Base-by-base conservation (phyloP, 2,329 filamentous ascomycete genomes). In the Aphanoascus verrucosus region DNA sequence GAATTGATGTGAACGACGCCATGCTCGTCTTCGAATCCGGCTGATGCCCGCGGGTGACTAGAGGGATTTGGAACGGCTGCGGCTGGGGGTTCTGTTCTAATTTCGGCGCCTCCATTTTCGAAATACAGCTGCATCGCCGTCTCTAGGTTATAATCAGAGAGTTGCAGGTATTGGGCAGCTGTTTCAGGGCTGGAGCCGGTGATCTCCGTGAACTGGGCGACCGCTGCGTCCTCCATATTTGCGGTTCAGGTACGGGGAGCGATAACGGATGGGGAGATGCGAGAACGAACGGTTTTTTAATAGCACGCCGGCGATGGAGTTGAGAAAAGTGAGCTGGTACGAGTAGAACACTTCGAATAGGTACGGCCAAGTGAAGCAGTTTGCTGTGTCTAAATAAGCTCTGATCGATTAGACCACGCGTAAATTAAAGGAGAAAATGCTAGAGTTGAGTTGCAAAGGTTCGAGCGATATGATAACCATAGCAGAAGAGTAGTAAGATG, bases 71-170 rank as follows among this genome's bases (percentile, higher is more conserved):
- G 58, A 17, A 68, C 61, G 9, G 70, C 58, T 40, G 69, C 59
- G 11, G 71, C 64, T 20, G 59, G 58, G 3, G 53, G 31, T 38
- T 62, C 67, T 53, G 54, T 52, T 60, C 80, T 65, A 43, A 75
- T 61, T 28, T 72, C 67, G 31, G 68, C 72, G 46, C 91, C 89
- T 42, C 86, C 87, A 66, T 86, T 93, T 65, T 94, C 88, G 69
- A 88, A 97, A 72, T 83, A 98, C 11, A 97, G 82, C 64, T 88
- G 82, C 62, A 96, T 84, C 23, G 93, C 93, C 64, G 91, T 85
- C 69, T 88, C 83, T 49, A 91, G 75, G 65, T 95, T 85, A 63
- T 83, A 83, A 61, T 88, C 85, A n/a, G 89, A 84, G 65, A 98
- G 79, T 62, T 86, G 80, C 46, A 97, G 79, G 69, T 94, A 95